phyloP scores from a whole-genome alignment of 495 filamentous ascomycete species.

The Oidiodendron maius region DNA sequence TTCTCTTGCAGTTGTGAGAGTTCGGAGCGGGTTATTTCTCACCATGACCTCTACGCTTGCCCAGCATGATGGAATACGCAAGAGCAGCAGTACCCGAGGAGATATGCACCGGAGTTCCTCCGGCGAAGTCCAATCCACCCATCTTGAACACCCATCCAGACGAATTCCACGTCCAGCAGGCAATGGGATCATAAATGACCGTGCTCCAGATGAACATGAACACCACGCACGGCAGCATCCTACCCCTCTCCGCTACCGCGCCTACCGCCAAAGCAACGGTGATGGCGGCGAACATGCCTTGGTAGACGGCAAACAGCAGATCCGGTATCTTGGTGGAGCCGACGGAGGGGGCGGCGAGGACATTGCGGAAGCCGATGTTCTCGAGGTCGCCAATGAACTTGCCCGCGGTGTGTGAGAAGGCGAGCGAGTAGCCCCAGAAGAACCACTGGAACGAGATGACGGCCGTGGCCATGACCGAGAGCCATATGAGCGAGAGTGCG shows the following conservation, averaged over 20 bases:
- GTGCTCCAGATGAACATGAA: conserved; percentile 98
- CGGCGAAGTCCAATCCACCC: conserved; percentile 92
- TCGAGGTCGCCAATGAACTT: conserved; percentile 77
- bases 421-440: conserved; percentile 96
- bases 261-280: conserved; percentile 92
- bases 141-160: conserved; percentile 76
- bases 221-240: conserved; percentile 84
- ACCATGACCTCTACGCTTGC: conserved; percentile 78
- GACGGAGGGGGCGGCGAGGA: conserved; percentile 75
- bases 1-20: too few relatives aligned
- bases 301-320: conserved; percentile 86
- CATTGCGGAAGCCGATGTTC: conserved; percentile 82
- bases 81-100: conserved; percentile 84
- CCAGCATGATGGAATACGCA: conserved; percentile 75
- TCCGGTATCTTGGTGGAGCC: conserved; percentile 80
- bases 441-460: conserved; percentile 97
- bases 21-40: too few relatives aligned
- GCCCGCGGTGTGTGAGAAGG: conserved; percentile 83
- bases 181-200: conserved; percentile 89
- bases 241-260: conserved; percentile 85
- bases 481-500: conserved; percentile 92
- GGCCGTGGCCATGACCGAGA: conserved; percentile 91
- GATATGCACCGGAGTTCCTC: conserved; percentile 95
- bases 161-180: conserved; percentile 98
- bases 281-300: conserved; percentile 97